Evolutionary conservation across 352 stramenopile genomes (phyloP).

Genomic region (Globisporangium rhizosaccharum): DNA sequence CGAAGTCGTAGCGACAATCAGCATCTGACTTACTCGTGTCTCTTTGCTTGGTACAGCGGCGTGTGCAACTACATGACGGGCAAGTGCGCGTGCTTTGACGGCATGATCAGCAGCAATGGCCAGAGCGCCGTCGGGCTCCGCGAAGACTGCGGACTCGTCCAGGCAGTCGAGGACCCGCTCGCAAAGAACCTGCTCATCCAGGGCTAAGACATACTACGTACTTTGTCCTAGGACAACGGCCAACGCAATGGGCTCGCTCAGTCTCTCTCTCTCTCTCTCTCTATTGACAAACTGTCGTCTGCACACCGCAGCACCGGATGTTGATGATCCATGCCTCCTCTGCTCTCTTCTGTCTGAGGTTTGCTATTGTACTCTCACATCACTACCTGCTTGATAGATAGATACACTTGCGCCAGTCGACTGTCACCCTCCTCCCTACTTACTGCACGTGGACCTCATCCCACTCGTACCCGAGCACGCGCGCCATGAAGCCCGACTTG

Average conservation of each 20-base stretch:
- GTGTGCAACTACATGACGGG: constrained; percentile 54
- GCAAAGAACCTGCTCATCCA: constrained; percentile 18
- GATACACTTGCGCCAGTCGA: neutral
- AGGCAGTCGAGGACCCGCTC: constrained; percentile 35
- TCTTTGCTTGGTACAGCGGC: constrained; percentile 20
- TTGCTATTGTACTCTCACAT: too few relatives aligned
- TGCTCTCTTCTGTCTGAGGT: too few relatives aligned
- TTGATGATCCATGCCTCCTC: too few relatives aligned
- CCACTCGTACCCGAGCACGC: constrained; percentile 82
- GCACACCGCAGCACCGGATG: too few relatives aligned
- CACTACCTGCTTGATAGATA: too few relatives aligned
- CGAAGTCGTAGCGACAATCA: neutral
- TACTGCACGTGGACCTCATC: constrained; percentile 47
- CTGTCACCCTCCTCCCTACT: neutral
- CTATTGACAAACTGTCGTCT: neutral
- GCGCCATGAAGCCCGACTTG: constrained; percentile 80
- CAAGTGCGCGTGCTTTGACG: constrained; percentile 57
- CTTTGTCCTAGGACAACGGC: too few relatives aligned
- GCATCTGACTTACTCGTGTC: neutral
- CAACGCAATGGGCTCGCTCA: too few relatives aligned
- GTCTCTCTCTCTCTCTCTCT: neutral
- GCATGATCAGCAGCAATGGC: constrained; percentile 63
- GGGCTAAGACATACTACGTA: neutral
- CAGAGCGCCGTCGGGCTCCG: constrained; percentile 36
- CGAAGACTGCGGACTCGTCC: constrained; percentile 59